phyloP scores from a whole-genome alignment of 2,329 filamentous ascomycete species.

The Ciborinia camelliae region DNA sequence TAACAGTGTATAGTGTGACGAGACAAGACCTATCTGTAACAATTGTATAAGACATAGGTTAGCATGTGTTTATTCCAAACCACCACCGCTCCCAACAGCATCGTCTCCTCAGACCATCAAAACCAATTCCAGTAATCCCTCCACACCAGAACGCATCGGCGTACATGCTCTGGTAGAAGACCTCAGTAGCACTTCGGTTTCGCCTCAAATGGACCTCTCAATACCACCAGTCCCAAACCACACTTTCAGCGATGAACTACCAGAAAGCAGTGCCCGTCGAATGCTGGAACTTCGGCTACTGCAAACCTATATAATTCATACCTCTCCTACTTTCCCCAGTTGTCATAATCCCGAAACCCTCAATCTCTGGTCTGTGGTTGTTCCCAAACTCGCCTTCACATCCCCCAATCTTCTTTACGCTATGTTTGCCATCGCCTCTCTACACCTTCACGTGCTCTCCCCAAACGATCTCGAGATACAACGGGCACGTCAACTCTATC shows the following conservation, averaged over 20 bases:
- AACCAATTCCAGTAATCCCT: slow-evolving; percentile 10
- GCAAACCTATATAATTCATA: slow-evolving; percentile 22
- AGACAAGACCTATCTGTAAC: slow-evolving; percentile 23
- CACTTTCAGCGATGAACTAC: slow-evolving; percentile 17
- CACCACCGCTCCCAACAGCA: slow-evolving; percentile 4
- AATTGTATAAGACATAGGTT: slow-evolving; percentile 25
- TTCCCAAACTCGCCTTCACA: slow-evolving; percentile 22
- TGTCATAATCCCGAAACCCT: slow-evolving; percentile 15
- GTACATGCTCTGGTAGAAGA: slow-evolving; percentile 9
- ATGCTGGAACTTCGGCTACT: slow-evolving; percentile 24
- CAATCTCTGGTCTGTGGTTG: slow-evolving; percentile 21
- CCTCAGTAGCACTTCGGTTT: slow-evolving; percentile 12
- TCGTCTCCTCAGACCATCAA: slow-evolving; percentile 9
- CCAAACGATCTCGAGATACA: slow-evolving; percentile 22
- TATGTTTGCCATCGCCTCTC: slow-evolving; percentile 24
- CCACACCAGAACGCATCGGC: not conserved
- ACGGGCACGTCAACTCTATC: slow-evolving; percentile 22
- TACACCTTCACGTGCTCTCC: slow-evolving; percentile 20
- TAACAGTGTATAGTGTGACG: slow-evolving; percentile 23
- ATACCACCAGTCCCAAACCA: slow-evolving; percentile 5
- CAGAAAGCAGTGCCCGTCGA: slow-evolving; percentile 21
- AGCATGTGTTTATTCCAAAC: slow-evolving; percentile 22
- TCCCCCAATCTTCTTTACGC: slow-evolving; percentile 22
- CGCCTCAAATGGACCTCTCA: not conserved
- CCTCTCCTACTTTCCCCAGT: slow-evolving; percentile 17